A percentile compares a stretch with the other conserved stretches of the same genome.
Conservation (phyloP, 225 moss, liverwort and hornwort species). For the Physcomitrellopsis africana region DNA sequence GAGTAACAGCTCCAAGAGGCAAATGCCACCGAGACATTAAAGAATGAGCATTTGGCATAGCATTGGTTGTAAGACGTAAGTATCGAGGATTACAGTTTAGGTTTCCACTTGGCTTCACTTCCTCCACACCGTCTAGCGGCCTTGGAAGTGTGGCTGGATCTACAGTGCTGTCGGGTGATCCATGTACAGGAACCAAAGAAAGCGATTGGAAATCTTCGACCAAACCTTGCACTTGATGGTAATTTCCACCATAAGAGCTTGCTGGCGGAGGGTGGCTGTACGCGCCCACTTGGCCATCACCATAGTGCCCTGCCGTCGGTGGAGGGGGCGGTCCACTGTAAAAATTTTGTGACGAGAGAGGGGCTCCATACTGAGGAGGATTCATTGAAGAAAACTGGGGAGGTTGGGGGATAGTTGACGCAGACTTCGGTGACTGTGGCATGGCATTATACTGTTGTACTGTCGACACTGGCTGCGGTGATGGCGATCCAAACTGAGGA, state of each 20-base stretch:
- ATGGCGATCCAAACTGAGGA: conserved; percentile 43
- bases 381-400: conserved; percentile 38
- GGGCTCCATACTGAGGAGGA: conserved; percentile 38
- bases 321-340: conserved; percentile 64
- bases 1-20: conserved; percentile 80
- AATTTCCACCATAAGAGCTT: conserved; percentile 70
- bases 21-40: conserved; percentile 96
- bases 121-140: conserved; percentile 64
- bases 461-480: conserved; percentile 21
- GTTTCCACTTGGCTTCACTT: conserved; percentile 45
- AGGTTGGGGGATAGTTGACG: conserved; percentile 35
- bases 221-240: conserved; percentile 62
- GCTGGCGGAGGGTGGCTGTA: conserved; percentile 57
- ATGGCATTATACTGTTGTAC: conserved; percentile 43
- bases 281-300: conserved; percentile 53
- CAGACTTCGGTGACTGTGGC: conserved; percentile 43
- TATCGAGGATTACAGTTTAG: conserved; percentile 85
- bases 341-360: conserved; percentile 54
- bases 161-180: conserved; percentile 85
- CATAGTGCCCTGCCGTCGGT: conserved; percentile 47
- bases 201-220: conserved; percentile 95
- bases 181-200: conserved; percentile 76
- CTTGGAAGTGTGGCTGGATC: conserved; percentile 84
- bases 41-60: conserved; percentile 93
- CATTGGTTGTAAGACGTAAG: conserved; percentile 83